Base-by-base conservation (phyloP, 129 eudicot species). In the Glebionis coronaria region DNA sequence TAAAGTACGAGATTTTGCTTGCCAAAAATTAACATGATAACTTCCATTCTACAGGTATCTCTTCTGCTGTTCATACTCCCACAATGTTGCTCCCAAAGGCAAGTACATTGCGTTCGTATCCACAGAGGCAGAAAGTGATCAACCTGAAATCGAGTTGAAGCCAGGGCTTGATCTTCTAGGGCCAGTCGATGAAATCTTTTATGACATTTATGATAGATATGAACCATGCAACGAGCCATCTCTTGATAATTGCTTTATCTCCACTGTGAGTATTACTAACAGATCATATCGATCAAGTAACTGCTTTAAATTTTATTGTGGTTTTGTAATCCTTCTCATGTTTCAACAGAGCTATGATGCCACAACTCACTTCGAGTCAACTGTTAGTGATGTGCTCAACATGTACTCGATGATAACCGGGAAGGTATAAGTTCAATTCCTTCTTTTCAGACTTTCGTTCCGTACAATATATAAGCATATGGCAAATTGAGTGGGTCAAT, bases 11-110 rank as follows among this genome's bases (percentile, higher is more conserved):
- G 42, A 35, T 35, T 35, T 35, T 35, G 42, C 42, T 35, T 35
- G 9, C 42, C 42, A 5, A 35, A 35, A 45, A 35, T 70, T 11
- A 49, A 61, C 42, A 54, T 38, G 29, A 12, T 47, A 21, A 14
- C 31, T 53, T 63, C 15, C 28, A 14, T 61, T 64, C 12, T 77
- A 71, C 75, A 92, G 98, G 98, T 92, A 88, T 71, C 81, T 92
- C 20, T 92, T 92, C 63, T 92, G 98, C 78, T 92, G 88, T 76
- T 92, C 98, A 2, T 92, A 85, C 74, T 77, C 96, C 12, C 98
- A 92, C 87, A 92, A 92, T 79, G 96, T 92, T 73, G 98, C 98
- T 46, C 98, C 98, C 25, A 92, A 86, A 71, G 96, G 98, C 25
- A 92, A 92, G 78, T 92, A 78, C 72, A 92, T 92, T 76, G 98